Evolutionary conservation across 805 yeast genomes (phyloP).

Genomic region (Ogataea pignaliae): DNA sequence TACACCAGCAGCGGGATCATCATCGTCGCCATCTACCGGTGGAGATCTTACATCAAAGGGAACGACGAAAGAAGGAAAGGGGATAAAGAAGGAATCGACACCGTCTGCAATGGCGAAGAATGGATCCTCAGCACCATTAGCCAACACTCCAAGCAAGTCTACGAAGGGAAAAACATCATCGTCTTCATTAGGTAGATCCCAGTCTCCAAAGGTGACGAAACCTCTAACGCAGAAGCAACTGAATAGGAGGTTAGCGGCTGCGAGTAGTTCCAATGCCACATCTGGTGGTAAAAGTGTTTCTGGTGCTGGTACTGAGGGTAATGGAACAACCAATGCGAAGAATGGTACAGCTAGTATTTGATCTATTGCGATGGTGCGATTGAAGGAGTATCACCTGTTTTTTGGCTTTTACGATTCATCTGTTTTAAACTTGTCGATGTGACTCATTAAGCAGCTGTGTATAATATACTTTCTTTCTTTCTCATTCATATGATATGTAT

Average conservation of each 20-base stretch:
- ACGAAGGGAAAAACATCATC: conserved; percentile 2
- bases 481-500: too few relatives aligned
- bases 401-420: too few relatives aligned
- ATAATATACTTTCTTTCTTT: too few relatives aligned
- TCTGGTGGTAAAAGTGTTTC: not conserved
- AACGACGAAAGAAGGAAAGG: not conserved
- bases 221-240: conserved; percentile 4
- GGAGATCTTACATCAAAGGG: not conserved
- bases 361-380: too few relatives aligned
- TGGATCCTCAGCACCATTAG: not conserved
- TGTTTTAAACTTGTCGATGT: too few relatives aligned
- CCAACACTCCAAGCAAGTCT: not conserved
- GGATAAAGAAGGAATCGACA: not conserved
- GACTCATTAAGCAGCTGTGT: too few relatives aligned
- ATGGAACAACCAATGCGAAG: not conserved
- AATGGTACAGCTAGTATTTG: too few relatives aligned
- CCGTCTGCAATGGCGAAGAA: not conserved
- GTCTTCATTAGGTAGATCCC: conserved; percentile 1
- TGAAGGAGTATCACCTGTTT: too few relatives aligned
- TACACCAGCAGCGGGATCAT: conserved; percentile 10
- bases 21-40: conserved; percentile 1
- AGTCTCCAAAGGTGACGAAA: conserved; percentile 5
- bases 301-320: not conserved
- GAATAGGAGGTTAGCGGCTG: conserved; percentile 2
- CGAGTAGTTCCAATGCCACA: not conserved